Base-by-base conservation (phyloP, 352 stramenopile genomes). In the Phytophthora nicotianae region DNA sequence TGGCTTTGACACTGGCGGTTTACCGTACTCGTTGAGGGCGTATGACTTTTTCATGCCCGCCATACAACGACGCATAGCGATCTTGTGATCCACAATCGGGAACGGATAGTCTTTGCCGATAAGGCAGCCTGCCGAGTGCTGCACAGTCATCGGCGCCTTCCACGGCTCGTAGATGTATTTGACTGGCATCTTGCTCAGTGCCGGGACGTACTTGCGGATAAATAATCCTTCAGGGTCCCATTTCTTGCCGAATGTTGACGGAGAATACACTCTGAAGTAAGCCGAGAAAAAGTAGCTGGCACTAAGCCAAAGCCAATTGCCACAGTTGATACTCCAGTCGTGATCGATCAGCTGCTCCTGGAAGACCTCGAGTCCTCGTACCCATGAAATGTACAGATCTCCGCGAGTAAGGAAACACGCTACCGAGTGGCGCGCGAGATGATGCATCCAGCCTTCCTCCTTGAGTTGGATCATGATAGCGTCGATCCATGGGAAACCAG, bases 101-200 rank as follows among this genome's bases (percentile, higher is more conserved):
- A 91, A 86, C 5, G 97, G 96, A 65, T 99, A 99, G 71, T 98
- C 86, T 57, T 89, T 88, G 23, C 95, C 96, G 21, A 97, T 87
- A 16, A 96, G 70, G 55, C 90, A 97, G 4, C 88, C 87, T 6
- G 81, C 81, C 6, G 83, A 73, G 19, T 93, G 75, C 51, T 97
- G 93, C 29, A 98, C 82, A 23, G 68, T 84, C 37, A 89, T 60
- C 1, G 96, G 95, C n/a, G 96, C 95, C 55, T 97, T 98, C 97
- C 96, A 99, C 2, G 96, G 97, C 66, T 98, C 95, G 70, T 98
- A 99, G 48, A 99, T 99, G 73, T 98, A 99, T 74, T 98, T 98
- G 38, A 77, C 70, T 16, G 96, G 96, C 64, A 98, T 90, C 11
- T 98, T 82, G 23, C 71, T 74, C 23, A 99, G 80, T 48, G 80